A percentile compares a stretch with the other conserved stretches of the same genome.
Conservation (phyloP, 257 asterid species). For the Fraxinus americana region DNA sequence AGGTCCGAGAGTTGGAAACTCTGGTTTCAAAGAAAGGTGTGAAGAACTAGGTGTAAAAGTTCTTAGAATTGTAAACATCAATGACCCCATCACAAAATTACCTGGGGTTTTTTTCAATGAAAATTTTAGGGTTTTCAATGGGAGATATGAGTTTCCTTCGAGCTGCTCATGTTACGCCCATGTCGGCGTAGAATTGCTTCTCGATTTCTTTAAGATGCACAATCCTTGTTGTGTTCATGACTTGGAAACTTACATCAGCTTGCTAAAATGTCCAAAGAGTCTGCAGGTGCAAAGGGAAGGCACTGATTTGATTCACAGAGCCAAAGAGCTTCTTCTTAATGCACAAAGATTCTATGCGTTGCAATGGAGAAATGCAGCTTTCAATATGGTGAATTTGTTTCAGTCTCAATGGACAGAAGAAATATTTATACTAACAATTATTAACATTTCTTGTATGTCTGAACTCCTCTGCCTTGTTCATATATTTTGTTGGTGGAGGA, state of each 20-base stretch:
- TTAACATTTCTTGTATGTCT: background rate
- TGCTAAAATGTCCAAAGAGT: constrained; percentile 42
- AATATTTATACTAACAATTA: background rate
- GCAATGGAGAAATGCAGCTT: constrained; percentile 41
- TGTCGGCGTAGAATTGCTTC: constrained; percentile 63
- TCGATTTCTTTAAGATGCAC: constrained; percentile 59
- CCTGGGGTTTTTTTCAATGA: constrained; percentile 72
- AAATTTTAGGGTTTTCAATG: constrained; percentile 46
- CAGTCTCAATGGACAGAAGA: constrained; percentile 40
- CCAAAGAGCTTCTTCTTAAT: constrained; percentile 34
- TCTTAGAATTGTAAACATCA: constrained; percentile 56
- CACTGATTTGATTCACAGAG: constrained; percentile 30
- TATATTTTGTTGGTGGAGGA: background rate
- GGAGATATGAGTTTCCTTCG: constrained; percentile 46
- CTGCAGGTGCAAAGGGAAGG: constrained; percentile 18
- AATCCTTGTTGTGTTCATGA: constrained; percentile 75
- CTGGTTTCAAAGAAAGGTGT: constrained; percentile 62
- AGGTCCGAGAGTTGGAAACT: constrained; percentile 79
- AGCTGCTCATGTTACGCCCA: constrained; percentile 60
- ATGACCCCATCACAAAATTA: constrained; percentile 67
- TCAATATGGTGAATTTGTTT: constrained; percentile 41
- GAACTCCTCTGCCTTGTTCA: background rate
- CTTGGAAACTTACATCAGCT: constrained; percentile 48
- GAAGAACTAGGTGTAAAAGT: constrained; percentile 67
- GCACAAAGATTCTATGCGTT: constrained; percentile 26